Conservation (phyloP, 306 rosid species). For the Cyclanthera cordifolia region DNA sequence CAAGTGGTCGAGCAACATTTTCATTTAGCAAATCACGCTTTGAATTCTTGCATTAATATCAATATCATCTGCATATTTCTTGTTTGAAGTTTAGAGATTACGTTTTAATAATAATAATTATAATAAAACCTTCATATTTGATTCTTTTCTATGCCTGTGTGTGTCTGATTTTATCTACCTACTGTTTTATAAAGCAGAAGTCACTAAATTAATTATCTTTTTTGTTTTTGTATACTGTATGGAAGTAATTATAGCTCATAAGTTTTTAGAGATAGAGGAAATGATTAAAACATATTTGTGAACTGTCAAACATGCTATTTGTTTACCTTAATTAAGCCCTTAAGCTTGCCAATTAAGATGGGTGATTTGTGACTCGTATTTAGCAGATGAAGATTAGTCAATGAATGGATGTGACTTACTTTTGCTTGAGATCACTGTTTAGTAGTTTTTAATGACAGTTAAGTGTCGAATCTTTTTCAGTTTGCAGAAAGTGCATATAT, state of each 20-base stretch:
- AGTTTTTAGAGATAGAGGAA: not conserved
- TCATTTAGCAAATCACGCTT: too few species aligned
- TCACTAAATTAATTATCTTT: not conserved
- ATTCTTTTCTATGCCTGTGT: not conserved
- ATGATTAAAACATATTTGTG: too few species aligned
- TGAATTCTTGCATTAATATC: not conserved
- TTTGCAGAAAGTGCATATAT: slow-evolving; percentile 83
- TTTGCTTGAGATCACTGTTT: not conserved
- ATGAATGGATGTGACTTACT: not conserved
- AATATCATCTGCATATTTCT: not conserved
- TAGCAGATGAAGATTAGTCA: too few species aligned
- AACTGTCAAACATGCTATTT: too few species aligned
- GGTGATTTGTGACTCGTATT: not conserved
- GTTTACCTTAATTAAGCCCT: not conserved
- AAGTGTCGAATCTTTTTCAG: slow-evolving; percentile 27
- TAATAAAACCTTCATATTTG: not conserved
- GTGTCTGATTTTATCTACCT: not conserved
- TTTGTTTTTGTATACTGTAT: not conserved
- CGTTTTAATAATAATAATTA: not conserved
- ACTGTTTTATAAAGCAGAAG: not conserved
- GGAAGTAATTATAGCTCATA: slow-evolving; percentile 1
- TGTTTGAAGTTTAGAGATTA: not conserved
- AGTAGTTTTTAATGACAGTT: not conserved
- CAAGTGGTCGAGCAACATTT: too few species aligned
- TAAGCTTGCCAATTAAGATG: slow-evolving; percentile 3